A percentile compares a stretch with the other conserved stretches of the same genome.
phyloP scores from a whole-genome alignment of 2,329 filamentous ascomycete genomes.

The Aaosphaeria arxii region DNA sequence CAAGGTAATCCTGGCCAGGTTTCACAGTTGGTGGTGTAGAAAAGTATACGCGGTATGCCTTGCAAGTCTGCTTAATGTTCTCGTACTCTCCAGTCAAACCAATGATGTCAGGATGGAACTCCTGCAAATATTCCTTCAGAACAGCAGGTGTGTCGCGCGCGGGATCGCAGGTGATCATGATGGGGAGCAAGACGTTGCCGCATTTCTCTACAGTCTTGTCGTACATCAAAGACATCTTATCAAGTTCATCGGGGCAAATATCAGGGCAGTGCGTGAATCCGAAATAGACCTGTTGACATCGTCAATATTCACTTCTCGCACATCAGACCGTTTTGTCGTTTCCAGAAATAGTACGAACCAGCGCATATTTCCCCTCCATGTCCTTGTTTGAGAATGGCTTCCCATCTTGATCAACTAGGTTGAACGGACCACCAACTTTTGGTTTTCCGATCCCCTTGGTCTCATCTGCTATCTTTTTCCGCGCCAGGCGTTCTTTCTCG shows the following conservation, averaged over 20 bases:
- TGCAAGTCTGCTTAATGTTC: conserved; percentile 90
- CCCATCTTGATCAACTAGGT: conserved; percentile 78
- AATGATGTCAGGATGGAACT: conserved; percentile 85
- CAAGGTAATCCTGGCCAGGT: conserved; percentile 92
- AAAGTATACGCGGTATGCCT: conserved; percentile 95
- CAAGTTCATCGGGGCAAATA: conserved; percentile 97
- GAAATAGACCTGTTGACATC: conserved; percentile 74
- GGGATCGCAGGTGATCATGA: conserved; percentile 96
- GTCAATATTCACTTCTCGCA: conserved; percentile 4
- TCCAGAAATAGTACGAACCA: conserved; percentile 53
- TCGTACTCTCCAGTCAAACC: conserved; percentile 93
- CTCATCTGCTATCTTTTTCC: conserved; percentile 84
- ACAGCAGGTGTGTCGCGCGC: conserved; percentile 84
- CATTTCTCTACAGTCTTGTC: conserved; percentile 58
- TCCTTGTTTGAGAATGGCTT: conserved; percentile 73
- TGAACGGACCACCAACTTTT: conserved; percentile 87
- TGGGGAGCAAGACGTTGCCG: conserved; percentile 61
- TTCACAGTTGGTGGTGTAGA: conserved; percentile 85
- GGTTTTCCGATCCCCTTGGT: conserved; percentile 90
- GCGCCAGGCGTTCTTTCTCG: conserved; percentile 88
- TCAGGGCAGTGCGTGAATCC: conserved; percentile 98
- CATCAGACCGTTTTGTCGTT: not conserved
- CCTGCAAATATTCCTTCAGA: conserved; percentile 77
- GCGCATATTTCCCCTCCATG: conserved; percentile 79
- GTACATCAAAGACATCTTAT: conserved; percentile 98